Percentiles rank a stretch among this genome's conserved stretches.
Conservation (phyloP, 305 asterid species). For the Plantago lanceolata region DNA sequence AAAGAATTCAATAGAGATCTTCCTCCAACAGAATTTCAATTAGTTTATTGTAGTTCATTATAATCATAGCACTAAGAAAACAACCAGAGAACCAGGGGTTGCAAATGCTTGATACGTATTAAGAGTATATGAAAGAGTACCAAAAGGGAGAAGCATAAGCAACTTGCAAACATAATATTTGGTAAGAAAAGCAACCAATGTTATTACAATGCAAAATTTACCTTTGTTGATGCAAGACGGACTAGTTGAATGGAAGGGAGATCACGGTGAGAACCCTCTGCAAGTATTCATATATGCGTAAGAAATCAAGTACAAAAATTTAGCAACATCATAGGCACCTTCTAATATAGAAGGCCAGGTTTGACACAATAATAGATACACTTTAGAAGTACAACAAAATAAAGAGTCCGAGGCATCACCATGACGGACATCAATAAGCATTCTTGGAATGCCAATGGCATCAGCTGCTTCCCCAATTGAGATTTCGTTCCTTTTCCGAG, state of each 20-base stretch:
- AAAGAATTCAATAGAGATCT: background rate
- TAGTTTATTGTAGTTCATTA: slow-evolving; percentile 28
- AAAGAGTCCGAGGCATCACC: slow-evolving; percentile 37
- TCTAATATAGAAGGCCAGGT: background rate
- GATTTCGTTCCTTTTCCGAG: slow-evolving; percentile 56
- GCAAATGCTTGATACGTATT: background rate
- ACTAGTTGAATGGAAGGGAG: slow-evolving; percentile 80
- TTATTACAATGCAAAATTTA: slow-evolving; percentile 23
- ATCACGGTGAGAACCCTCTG: slow-evolving; percentile 96
- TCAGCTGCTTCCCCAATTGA: slow-evolving; percentile 88
- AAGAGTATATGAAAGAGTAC: background rate
- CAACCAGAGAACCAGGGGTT: slow-evolving; percentile 7
- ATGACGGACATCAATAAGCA: slow-evolving; percentile 91
- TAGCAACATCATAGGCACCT: slow-evolving; percentile 4
- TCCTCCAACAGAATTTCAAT: background rate
- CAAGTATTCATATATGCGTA: slow-evolving; percentile 26
- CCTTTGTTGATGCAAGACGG: slow-evolving; percentile 79
- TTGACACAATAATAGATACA: background rate
- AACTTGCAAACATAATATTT: slow-evolving; percentile 6
- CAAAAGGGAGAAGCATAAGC: background rate
- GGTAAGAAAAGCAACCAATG: slow-evolving; percentile 8
- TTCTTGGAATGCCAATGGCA: slow-evolving; percentile 73
- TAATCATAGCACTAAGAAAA: background rate
- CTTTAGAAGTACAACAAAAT: background rate
- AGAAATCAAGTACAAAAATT: slow-evolving; percentile 1